Conservation (phyloP, 805 yeast species). For the Barnettozyma pratensis region DNA sequence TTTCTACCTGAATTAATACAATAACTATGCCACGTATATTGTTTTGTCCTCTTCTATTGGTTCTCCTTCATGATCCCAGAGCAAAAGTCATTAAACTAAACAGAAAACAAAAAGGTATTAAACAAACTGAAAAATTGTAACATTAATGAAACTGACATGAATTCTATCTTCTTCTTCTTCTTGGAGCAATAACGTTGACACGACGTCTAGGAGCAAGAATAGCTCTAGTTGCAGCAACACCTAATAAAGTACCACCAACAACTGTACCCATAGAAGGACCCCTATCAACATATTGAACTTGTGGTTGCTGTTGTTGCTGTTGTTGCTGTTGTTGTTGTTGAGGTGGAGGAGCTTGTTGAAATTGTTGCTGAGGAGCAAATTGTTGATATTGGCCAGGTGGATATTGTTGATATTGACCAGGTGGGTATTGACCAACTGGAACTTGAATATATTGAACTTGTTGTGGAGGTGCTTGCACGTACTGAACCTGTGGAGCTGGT, state of each 20-base stretch:
- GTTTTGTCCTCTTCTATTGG: no score
- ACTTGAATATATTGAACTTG: neutral
- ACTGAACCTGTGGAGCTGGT: conserved; percentile 2
- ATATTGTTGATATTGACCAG: neutral
- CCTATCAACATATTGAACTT: neutral
- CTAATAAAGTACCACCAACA: conserved; percentile 6
- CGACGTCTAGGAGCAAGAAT: neutral
- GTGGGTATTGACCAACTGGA: neutral
- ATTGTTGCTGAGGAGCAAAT: neutral
- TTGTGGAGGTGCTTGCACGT: neutral
- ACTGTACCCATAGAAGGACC: conserved; percentile 5
- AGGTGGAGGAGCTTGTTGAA: neutral
- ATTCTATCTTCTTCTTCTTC: no score
- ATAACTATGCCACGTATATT: no score
- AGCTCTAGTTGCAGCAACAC: neutral
- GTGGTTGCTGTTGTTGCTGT: neutral
- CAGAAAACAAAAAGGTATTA: no score
- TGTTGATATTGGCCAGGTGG: neutral
- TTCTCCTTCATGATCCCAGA: no score
- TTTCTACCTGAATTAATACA: no score
- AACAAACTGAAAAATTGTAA: no score
- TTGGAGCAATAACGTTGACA: no score
- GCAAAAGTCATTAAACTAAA: no score
- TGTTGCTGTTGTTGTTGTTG: conserved; percentile 1
- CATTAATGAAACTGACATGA: no score